These are phyloP conservation scores for Paramecium caudatum DNA, from an alignment of 73 alveolate species.

Conservation along the genomic window DNA sequence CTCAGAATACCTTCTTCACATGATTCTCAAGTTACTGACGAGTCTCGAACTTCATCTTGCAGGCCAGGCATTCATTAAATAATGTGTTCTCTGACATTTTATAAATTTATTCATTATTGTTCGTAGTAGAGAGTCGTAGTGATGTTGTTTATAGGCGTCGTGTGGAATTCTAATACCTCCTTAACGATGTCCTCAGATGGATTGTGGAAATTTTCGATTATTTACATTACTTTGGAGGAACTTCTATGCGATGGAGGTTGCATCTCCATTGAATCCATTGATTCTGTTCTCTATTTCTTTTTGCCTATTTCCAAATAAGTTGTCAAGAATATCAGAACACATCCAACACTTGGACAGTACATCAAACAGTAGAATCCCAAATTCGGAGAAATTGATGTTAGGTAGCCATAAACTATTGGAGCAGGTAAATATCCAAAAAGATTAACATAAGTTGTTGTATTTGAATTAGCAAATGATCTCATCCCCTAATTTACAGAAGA, in stretches of 20 bases:
- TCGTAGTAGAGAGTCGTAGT: no score
- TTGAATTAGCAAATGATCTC: conserved; percentile 92
- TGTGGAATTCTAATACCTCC: conserved; percentile 46
- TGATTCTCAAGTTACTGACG: conserved; percentile 80
- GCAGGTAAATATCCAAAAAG: conserved; percentile 96
- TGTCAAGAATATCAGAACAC: background rate
- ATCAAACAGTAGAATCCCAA: conserved; percentile 35
- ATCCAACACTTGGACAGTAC: conserved; percentile 47
- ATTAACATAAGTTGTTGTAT: conserved; percentile 90
- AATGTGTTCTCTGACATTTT: conserved; percentile 63
- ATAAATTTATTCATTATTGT: no score
- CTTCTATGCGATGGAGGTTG: conserved; percentile 17
- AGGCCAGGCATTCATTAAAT: conserved; percentile 78
- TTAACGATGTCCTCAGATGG: conserved; percentile 8
- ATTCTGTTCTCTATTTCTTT: background rate
- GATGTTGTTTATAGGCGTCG: conserved; percentile 36
- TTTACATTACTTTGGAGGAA: background rate
- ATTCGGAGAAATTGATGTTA: conserved; percentile 22
- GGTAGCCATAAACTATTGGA: conserved; percentile 93
- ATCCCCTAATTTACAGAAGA: conserved; percentile 83
- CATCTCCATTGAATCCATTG: conserved; percentile 31
- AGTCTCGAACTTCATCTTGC: conserved; percentile 84
- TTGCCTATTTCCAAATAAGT: background rate
- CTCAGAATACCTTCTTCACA: conserved; percentile 69
- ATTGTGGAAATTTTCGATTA: conserved; percentile 1